A percentile compares a stretch with the other conserved stretches of the same genome.
Evolutionary conservation across 495 filamentous ascomycete genomes (phyloP).

Genomic region (Neurospora sublineolata): DNA sequence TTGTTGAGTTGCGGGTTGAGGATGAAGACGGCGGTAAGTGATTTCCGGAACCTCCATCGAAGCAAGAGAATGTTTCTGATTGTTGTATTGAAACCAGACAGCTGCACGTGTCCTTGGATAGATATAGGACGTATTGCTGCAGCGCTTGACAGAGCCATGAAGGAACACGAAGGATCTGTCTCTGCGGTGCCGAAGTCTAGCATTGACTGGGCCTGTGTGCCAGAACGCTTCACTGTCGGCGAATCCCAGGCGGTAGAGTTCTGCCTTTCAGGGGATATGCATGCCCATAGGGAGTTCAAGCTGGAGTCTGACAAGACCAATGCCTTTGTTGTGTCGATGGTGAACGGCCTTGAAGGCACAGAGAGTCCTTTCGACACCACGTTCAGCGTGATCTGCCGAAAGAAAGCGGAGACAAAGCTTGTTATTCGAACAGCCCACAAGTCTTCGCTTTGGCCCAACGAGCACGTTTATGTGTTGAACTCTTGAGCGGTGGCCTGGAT

Average conservation of each 20-base stretch:
- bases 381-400: not conserved
- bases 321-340: not conserved
- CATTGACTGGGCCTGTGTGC: not conserved
- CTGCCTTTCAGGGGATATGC: not conserved
- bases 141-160: not conserved
- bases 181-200: not conserved
- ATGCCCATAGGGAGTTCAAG: not conserved
- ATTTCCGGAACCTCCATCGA: not conserved
- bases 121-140: not conserved
- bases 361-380: not conserved
- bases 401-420: not conserved
- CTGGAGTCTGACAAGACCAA: not conserved
- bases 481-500: not conserved
- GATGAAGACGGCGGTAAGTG: not conserved
- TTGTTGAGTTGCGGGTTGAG: not conserved
- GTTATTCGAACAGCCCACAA: not conserved
- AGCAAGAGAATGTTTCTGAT: not conserved
- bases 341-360: not conserved
- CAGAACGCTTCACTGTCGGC: not conserved
- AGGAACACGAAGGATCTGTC: not conserved
- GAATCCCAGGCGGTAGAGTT: not conserved
- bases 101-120: not conserved
- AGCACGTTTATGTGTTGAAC: not conserved
- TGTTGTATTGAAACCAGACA: not conserved
- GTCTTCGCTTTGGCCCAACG: not conserved